A percentile compares a stretch with the other conserved stretches of the same genome.
Evolutionary conservation across 1,139 yeast species (phyloP).

Genomic region (Scheffersomyces insectosa): DNA sequence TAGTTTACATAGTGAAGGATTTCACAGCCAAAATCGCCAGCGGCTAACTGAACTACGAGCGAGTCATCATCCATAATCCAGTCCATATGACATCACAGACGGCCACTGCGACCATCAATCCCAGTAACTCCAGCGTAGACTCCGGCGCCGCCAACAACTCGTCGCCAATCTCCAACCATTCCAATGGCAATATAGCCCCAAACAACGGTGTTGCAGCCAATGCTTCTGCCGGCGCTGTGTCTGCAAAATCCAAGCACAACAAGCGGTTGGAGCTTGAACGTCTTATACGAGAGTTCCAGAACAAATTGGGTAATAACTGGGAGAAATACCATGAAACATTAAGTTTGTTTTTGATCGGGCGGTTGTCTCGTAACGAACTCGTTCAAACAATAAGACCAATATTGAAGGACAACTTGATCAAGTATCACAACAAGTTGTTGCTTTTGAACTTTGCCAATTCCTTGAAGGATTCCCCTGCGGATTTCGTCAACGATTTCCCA

Average conservation of each 20-base stretch:
- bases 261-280: slow-evolving; percentile 71
- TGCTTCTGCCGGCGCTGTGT: slow-evolving; percentile 1
- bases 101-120: slow-evolving; percentile 1
- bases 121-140: background rate
- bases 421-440: slow-evolving; percentile 78
- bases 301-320: slow-evolving; percentile 76
- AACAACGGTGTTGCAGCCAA: slow-evolving; percentile 4
- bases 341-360: slow-evolving; percentile 75
- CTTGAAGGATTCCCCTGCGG: slow-evolving; percentile 62
- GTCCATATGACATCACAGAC: slow-evolving; percentile 2
- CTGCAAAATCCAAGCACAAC: slow-evolving; percentile 13
- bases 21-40: background rate
- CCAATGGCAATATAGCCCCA: background rate
- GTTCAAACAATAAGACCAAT: slow-evolving; percentile 55
- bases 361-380: slow-evolving; percentile 74
- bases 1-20: background rate
- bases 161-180: background rate
- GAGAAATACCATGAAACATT: slow-evolving; percentile 80
- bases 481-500: slow-evolving; percentile 50
- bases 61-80: background rate
- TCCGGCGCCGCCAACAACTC: background rate
- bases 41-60: background rate
- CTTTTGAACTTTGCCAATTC: slow-evolving; percentile 84
- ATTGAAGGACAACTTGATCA: slow-evolving; percentile 45
- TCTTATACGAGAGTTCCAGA: slow-evolving; percentile 73